Conservation (phyloP, 805 yeast species). For the Torulaspora delbrueckii region DNA sequence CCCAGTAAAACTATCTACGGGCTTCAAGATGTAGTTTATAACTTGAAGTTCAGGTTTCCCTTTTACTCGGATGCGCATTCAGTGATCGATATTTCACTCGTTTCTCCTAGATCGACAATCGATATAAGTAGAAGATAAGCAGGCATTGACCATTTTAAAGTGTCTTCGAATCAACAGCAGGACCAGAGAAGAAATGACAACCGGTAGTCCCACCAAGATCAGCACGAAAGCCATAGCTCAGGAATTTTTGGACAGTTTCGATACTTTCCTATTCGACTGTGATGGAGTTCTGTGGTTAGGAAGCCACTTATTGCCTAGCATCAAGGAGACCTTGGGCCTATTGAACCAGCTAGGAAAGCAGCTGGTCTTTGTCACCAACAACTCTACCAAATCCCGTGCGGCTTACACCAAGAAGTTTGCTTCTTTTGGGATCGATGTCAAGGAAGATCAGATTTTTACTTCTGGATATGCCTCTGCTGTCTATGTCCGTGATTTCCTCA, state of each 20-base stretch:
- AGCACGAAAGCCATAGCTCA: slow-evolving; percentile 45
- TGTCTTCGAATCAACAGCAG: background rate
- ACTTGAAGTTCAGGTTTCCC: background rate
- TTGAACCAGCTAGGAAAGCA: slow-evolving; percentile 54
- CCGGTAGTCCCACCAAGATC: slow-evolving; percentile 43
- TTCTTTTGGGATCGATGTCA: slow-evolving; percentile 44
- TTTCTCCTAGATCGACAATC: background rate
- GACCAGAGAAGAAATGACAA: slow-evolving; percentile 9
- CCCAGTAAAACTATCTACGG: background rate
- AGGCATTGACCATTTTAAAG: background rate
- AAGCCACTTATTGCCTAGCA: slow-evolving; percentile 68
- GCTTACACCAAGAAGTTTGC: slow-evolving; percentile 73
- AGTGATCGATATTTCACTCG: background rate
- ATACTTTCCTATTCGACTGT: slow-evolving; percentile 90
- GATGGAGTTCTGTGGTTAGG: slow-evolving; percentile 98
- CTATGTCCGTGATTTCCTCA: slow-evolving; percentile 69
- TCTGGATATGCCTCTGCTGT: slow-evolving; percentile 90
- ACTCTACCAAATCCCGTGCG: slow-evolving; percentile 83
- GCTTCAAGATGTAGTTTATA: background rate
- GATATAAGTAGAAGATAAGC: background rate
- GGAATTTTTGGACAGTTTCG: slow-evolving; percentile 58
- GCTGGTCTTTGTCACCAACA: slow-evolving; percentile 87
- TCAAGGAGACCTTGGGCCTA: slow-evolving; percentile 66
- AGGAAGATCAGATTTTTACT: slow-evolving; percentile 74
- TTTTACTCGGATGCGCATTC: slow-evolving; percentile 1